Percentiles rank a stretch among this genome's conserved stretches.
These are phyloP conservation scores for Sclerotinia subarctica DNA, from an alignment of 2,329 filamentous ascomycete genomes.

Conservation along the genomic window DNA sequence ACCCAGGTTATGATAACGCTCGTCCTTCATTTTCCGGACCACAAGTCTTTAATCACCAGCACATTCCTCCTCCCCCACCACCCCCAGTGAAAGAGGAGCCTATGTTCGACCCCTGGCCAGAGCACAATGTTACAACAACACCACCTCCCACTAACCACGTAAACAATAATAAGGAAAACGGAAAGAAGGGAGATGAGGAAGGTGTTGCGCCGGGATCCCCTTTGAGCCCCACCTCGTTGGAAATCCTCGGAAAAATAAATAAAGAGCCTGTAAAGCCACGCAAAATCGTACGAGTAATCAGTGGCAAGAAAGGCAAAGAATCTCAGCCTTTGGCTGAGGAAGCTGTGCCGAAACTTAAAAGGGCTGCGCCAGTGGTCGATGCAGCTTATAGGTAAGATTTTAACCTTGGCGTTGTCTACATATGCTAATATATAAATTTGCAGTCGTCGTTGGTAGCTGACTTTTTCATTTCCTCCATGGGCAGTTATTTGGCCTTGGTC, in stretches of 20 bases:
- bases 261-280: constrained; percentile 17
- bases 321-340: constrained; percentile 38
- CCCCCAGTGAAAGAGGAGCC: constrained; percentile 14
- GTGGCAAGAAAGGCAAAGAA: constrained; percentile 27
- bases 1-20: constrained; percentile 36
- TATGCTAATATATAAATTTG: constrained; percentile 21
- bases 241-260: constrained; percentile 34
- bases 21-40: constrained; percentile 33
- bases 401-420: constrained; percentile 22
- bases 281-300: constrained; percentile 24
- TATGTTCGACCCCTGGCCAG: constrained; percentile 18
- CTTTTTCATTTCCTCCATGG: not conserved
- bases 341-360: constrained; percentile 35
- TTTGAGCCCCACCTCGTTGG: constrained; percentile 35
- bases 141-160: constrained; percentile 15
- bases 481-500: not conserved
- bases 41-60: constrained; percentile 18
- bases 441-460: constrained; percentile 42
- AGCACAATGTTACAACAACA: constrained; percentile 15
- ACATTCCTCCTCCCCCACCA: constrained; percentile 10
- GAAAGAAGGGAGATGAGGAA: constrained; percentile 9
- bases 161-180: constrained; percentile 8
- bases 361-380: constrained; percentile 41
- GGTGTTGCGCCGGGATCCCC: constrained; percentile 6
- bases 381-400: constrained; percentile 41